Evolutionary conservation across 2,329 filamentous ascomycete species (phyloP).

Genomic region (Sarocladium strictum): DNA sequence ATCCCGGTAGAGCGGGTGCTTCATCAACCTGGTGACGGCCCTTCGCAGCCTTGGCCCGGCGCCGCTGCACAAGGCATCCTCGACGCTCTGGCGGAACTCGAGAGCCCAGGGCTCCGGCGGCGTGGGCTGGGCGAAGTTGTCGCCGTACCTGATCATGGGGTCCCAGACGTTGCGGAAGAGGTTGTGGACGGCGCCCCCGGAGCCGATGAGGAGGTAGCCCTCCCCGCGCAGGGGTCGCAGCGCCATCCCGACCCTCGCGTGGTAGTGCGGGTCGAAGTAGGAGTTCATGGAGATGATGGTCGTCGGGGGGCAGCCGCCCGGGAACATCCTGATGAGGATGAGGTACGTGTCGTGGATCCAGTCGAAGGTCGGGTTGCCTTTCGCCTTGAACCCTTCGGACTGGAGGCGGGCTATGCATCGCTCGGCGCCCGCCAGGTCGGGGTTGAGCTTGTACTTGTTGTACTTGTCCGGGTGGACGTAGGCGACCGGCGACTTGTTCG

Average conservation of each 20-base stretch:
- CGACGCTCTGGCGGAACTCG: conserved; percentile 2
- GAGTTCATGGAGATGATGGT: conserved; percentile 36
- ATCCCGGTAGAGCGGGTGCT: conserved; percentile 59
- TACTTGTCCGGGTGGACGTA: conserved; percentile 64
- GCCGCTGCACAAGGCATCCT: not conserved
- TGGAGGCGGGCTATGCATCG: conserved; percentile 43
- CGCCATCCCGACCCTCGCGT: conserved; percentile 48
- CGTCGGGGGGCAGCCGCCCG: conserved; percentile 56
- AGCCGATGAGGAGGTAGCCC: conserved; percentile 47
- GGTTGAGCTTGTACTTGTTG: conserved; percentile 52
- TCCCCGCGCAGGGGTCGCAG: conserved; percentile 49
- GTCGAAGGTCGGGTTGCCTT: conserved; percentile 50
- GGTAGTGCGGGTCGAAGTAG: conserved; percentile 34
- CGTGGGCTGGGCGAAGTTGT: not conserved
- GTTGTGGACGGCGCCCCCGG: conserved; percentile 62
- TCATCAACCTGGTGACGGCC: conserved; percentile 52
- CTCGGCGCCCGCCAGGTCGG: conserved; percentile 48
- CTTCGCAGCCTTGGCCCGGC: not conserved
- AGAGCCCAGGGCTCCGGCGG: conserved; percentile 26
- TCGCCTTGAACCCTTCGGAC: conserved; percentile 46
- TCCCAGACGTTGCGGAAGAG: conserved; percentile 61
- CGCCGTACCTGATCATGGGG: conserved; percentile 45
- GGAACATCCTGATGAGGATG: conserved; percentile 66
- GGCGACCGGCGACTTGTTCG: conserved; percentile 57
- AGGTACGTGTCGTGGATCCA: conserved; percentile 71